Evolutionary conservation across 306 rosid species (phyloP).

Genomic region (Ormosia semicastrata): DNA sequence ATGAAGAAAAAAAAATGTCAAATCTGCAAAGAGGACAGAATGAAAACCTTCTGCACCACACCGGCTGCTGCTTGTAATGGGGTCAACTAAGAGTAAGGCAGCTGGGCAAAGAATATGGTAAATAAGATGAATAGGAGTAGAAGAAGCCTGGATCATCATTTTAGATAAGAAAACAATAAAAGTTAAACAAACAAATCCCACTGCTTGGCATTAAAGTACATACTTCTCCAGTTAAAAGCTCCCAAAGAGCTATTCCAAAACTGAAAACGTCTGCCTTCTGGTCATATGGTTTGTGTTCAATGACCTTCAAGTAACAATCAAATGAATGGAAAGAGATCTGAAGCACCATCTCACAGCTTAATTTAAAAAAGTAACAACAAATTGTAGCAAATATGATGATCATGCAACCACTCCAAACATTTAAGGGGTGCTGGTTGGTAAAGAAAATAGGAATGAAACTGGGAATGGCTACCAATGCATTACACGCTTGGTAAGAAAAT

Average conservation of each 20-base stretch:
- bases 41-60: conserved; percentile 91
- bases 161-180: not conserved
- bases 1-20: not conserved
- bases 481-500: conserved; percentile 1
- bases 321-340: conserved; percentile 27
- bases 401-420: not conserved
- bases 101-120: conserved; percentile 47
- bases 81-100: conserved; percentile 82
- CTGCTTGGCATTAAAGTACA: conserved; percentile 36
- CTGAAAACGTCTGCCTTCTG: conserved; percentile 98
- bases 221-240: conserved; percentile 96
- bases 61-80: conserved; percentile 99
- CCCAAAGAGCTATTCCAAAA: conserved; percentile 94
- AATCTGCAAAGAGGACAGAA: conserved; percentile 7
- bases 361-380: conserved; percentile 18
- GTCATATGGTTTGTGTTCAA: conserved; percentile 97
- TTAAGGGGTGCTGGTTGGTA: not conserved
- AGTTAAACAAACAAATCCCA: conserved; percentile 9
- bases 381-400: conserved; percentile 6
- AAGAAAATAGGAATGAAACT: conserved; percentile 6
- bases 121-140: conserved; percentile 8
- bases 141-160: not conserved
- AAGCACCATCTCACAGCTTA: conserved; percentile 27
- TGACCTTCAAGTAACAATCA: conserved; percentile 65
- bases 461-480: not conserved